phyloP scores from a whole-genome alignment of 2,329 filamentous ascomycete species.

The Tolypocladium paradoxum region DNA sequence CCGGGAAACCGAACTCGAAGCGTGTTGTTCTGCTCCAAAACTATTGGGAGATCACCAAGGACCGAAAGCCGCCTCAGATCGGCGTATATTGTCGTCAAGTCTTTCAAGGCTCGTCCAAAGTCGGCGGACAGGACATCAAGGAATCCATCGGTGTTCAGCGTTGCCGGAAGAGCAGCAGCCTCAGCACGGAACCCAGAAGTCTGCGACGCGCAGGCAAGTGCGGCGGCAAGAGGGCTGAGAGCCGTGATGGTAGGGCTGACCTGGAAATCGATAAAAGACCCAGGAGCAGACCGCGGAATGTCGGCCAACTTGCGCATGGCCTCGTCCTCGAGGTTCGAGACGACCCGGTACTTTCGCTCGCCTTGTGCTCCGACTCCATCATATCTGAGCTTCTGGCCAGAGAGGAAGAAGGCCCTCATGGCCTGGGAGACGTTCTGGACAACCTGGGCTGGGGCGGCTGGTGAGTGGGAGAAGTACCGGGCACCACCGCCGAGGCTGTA shows the following conservation, averaged over 20 bases:
- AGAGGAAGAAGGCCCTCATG: slow-evolving; percentile 84
- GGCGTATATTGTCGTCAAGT: slow-evolving; percentile 66
- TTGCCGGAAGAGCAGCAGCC: slow-evolving; percentile 36
- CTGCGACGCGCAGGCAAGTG: slow-evolving; percentile 33
- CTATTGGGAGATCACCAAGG: slow-evolving; percentile 75
- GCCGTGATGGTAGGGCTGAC: slow-evolving; percentile 85
- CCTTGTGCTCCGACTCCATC: slow-evolving; percentile 66
- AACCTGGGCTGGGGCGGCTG: slow-evolving; percentile 77
- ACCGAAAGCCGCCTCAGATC: slow-evolving; percentile 69
- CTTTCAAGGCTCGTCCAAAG: slow-evolving; percentile 77
- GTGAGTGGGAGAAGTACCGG: slow-evolving; percentile 83
- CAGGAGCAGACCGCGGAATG: slow-evolving; percentile 46
- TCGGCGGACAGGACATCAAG: slow-evolving; percentile 78
- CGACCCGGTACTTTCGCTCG: slow-evolving; percentile 66
- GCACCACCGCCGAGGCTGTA: slow-evolving; percentile 66
- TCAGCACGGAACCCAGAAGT: slow-evolving; percentile 32
- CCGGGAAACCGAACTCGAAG: slow-evolving; percentile 84
- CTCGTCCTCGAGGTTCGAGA: slow-evolving; percentile 67
- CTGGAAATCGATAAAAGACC: slow-evolving; percentile 80
- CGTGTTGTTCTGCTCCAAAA: slow-evolving; percentile 54
- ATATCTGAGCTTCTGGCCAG: slow-evolving; percentile 78
- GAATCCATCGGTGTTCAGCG: slow-evolving; percentile 72
- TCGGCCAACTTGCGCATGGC: slow-evolving; percentile 55
- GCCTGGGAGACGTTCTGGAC: slow-evolving; percentile 92
- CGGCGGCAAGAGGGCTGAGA: slow-evolving; percentile 57